These are phyloP conservation scores for Areca catechu DNA, from an alignment of 176 grass and related monocot species.

Conservation along the genomic window DNA sequence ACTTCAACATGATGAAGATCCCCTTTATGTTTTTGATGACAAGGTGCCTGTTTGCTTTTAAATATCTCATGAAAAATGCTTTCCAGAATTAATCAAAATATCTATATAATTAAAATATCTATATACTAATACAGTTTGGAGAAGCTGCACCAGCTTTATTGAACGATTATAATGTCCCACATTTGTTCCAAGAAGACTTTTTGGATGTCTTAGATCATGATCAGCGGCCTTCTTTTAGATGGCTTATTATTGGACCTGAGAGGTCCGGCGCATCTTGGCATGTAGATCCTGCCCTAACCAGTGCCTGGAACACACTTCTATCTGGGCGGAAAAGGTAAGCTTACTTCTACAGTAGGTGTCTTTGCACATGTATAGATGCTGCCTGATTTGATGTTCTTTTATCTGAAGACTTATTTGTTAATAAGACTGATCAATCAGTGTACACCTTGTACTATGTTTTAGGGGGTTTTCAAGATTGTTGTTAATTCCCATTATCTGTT, in stretches of 20 bases:
- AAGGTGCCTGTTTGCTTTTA: conserved; percentile 32
- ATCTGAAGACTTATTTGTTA: too few relatives aligned
- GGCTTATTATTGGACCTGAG: conserved; percentile 92
- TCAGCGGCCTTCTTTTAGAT: conserved; percentile 83
- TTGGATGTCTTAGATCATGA: conserved; percentile 74
- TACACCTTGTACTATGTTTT: too few relatives aligned
- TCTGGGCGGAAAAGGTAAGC: conserved; percentile 78
- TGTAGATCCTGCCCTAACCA: conserved; percentile 92
- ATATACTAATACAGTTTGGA: conserved; percentile 57
- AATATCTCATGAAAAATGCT: neutral
- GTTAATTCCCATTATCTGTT: too few relatives aligned
- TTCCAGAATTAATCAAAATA: conserved; percentile 1
- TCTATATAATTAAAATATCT: conserved; percentile 18
- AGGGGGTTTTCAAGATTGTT: too few relatives aligned
- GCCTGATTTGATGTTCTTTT: too few relatives aligned
- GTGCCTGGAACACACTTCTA: conserved; percentile 97
- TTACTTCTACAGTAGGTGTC: neutral
- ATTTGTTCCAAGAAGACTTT: conserved; percentile 87
- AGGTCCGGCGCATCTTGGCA: conserved; percentile 99
- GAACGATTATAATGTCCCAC: conserved; percentile 77
- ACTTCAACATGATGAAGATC: conserved; percentile 93
- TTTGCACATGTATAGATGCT: too few relatives aligned
- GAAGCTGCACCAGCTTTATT: conserved; percentile 61
- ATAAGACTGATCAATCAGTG: too few relatives aligned
- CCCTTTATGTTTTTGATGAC: conserved; percentile 96